Evolutionary conservation across 371 early-diverging fungal species (phyloP), one percentile per base, ranked within the genome.

Genomic region (Capniomyces stellatus): DNA sequence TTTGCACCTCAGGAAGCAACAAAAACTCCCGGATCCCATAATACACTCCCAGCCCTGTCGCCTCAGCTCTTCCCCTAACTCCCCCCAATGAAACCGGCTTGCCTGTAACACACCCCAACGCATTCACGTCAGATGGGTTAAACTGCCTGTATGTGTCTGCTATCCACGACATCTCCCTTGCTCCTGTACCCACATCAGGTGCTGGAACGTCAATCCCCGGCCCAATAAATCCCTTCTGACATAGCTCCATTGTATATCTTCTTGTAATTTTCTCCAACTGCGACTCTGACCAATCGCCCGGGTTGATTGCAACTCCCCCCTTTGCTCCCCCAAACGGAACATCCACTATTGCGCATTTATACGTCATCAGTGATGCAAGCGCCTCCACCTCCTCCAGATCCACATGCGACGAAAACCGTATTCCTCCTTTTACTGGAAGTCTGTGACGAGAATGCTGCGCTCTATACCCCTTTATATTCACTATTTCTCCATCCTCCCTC

Each of bases 101-200:
- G 50, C 90, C 90, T 23, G 90, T 89, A 51, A 89, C 88, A 65
- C 87, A 87, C 46, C 81, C 90, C 52, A 79, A 77, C 13, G 83
- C 78, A 61, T 87, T 83, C 30, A 88, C 85, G 63, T 89, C 90
- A 52, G 70, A 71, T 10, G 82, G 75, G 69, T 83, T 77, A 66
- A 89, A 83, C 71, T 89, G 89, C 54, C 85, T 77, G 67, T 87
- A 89, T 13, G 90, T 89, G 57, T 89, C 90, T 71, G 81, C 78
- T 54, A 89, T 87, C 90, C 89, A 89, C 27, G 87, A 78, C 89
- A 88, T 88, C 66, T 87, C 89, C 43, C 87, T 73, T n/a, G 54
- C 60, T 19, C 79, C 83, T 54, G 89, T 87, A 52, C 88, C 87
- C n/a, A 87, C 82, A 71, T 89, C 90, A 44, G 90, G 90, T 13